These are phyloP conservation scores for Calonectria leucothoes DNA, from an alignment of 2,329 filamentous ascomycete genomes.

Conservation along the genomic window DNA sequence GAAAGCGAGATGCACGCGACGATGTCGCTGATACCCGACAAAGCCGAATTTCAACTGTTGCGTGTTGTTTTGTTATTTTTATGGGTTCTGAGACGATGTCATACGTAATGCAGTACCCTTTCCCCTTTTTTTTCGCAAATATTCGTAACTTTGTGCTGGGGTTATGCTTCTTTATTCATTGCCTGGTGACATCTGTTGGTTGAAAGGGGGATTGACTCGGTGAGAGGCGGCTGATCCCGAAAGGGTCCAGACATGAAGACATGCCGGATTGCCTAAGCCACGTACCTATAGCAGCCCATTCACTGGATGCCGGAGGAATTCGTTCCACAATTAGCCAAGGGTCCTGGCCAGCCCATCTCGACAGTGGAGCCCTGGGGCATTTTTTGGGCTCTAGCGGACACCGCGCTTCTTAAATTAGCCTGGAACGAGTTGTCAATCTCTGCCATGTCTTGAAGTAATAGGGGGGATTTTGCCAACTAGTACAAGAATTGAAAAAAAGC, in stretches of 20 bases:
- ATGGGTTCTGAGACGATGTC: conserved; percentile 4
- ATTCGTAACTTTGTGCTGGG: background rate
- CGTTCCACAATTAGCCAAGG: conserved; percentile 2
- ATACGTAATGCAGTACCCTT: background rate
- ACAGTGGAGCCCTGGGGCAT: conserved; percentile 11
- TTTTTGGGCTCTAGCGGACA: conserved; percentile 23
- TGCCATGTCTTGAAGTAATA: conserved; percentile 19
- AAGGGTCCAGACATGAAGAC: conserved; percentile 4
- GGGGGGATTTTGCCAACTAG: background rate
- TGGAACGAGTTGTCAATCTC: conserved; percentile 21
- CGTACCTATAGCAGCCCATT: conserved; percentile 4
- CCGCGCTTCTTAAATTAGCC: conserved; percentile 23
- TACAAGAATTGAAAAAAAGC: conserved; percentile 5
- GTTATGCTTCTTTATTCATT: background rate
- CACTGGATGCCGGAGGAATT: conserved; percentile 1
- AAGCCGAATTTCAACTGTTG: background rate
- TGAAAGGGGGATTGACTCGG: background rate
- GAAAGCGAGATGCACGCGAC: background rate
- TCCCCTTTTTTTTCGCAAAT: background rate
- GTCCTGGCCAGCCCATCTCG: background rate
- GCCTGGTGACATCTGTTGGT: background rate
- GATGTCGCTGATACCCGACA: background rate
- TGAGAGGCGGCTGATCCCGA: conserved; percentile 1
- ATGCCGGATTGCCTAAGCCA: background rate
- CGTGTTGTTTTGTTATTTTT: background rate